These are phyloP conservation scores for Collybia sp. DNA, from an alignment of 768 basidiomycete species.

Conservation along the genomic window DNA sequence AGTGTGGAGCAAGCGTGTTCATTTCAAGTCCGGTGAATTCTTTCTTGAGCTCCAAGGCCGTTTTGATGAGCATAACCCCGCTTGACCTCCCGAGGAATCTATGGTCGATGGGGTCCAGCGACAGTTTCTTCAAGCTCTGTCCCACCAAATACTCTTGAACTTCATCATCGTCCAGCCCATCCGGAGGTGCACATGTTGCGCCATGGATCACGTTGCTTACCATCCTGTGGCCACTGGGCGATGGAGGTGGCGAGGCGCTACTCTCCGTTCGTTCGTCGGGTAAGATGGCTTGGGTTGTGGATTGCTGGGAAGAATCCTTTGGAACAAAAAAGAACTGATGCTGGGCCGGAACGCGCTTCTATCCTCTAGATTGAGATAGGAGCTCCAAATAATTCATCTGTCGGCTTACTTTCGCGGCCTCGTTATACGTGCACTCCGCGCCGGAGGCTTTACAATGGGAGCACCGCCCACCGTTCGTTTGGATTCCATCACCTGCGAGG, in stretches of 20 bases:
- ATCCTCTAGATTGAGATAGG: no score
- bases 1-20: slow-evolving; percentile 1
- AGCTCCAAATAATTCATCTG: slow-evolving; percentile 6
- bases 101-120: slow-evolving; percentile 28
- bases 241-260: no score
- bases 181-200: no score
- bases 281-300: no score
- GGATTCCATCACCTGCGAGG: slow-evolving; percentile 56
- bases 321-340: no score
- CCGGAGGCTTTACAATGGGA: slow-evolving; percentile 64
- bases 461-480: slow-evolving; percentile 61
- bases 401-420: slow-evolving; percentile 56
- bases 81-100: slow-evolving; percentile 56
- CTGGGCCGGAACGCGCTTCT: no score
- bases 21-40: slow-evolving; percentile 40
- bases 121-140: slow-evolving; percentile 26
- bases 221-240: no score
- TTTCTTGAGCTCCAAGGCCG: slow-evolving; percentile 55
- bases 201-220: no score
- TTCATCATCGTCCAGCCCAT: no score
- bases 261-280: no score
- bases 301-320: no score
- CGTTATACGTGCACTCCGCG: slow-evolving; percentile 65
- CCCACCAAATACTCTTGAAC: no score
- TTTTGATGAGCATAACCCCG: slow-evolving; percentile 47